phyloP scores from a whole-genome alignment of 2,329 filamentous ascomycete genomes.

The Chalaropsis ovoidea region DNA sequence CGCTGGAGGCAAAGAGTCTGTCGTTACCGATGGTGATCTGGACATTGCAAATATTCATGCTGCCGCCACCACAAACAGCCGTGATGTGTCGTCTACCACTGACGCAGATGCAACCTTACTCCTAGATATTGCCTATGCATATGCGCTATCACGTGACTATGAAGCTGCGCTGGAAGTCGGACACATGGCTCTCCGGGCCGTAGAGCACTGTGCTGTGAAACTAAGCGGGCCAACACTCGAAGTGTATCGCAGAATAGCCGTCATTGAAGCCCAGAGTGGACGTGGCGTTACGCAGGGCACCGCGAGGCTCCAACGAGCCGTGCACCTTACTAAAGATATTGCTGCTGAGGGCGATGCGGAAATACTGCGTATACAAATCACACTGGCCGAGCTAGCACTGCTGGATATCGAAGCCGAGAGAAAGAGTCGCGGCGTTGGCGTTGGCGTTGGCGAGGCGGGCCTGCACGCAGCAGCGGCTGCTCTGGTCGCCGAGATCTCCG shows the following conservation, averaged over 20 bases:
- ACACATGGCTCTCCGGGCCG: neutral
- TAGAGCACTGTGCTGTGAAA: constrained; percentile 1
- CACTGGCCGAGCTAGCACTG: constrained; percentile 1
- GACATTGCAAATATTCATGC: constrained; percentile 4
- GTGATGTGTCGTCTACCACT: neutral
- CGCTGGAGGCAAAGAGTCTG: neutral
- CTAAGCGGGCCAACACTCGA: constrained; percentile 3
- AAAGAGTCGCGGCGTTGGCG: neutral
- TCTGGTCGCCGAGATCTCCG: neutral
- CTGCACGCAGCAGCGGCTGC: neutral
- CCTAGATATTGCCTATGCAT: constrained; percentile 8
- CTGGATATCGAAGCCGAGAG: neutral
- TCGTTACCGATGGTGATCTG: neutral
- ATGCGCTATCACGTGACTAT: constrained; percentile 2
- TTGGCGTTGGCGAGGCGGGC: neutral
- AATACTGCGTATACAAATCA: constrained; percentile 7
- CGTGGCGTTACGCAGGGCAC: neutral
- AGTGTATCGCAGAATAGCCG: neutral
- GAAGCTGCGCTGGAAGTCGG: constrained; percentile 5
- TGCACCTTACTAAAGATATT: neutral
- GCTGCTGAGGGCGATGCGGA: neutral
- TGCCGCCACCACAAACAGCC: neutral
- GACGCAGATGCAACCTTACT: constrained; percentile 3
- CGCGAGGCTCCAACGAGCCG: neutral
- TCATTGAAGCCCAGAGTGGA: constrained; percentile 10